Conservation (phyloP, 106 monocot species). For the Amphibolis antarctica region DNA sequence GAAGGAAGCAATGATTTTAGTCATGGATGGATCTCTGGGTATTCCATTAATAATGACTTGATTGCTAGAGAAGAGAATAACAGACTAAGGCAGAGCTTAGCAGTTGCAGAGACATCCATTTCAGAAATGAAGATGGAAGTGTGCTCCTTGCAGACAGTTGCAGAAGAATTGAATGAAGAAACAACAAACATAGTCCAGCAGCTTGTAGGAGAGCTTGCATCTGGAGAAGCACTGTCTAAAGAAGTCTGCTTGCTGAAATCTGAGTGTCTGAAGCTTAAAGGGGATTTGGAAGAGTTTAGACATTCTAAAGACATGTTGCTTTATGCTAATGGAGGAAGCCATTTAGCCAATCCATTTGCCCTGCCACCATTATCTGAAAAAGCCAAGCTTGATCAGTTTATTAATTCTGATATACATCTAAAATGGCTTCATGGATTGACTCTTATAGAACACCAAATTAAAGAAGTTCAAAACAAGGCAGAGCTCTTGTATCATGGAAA, state of each 20-base stretch:
- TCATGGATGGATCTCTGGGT: slow-evolving; percentile 71
- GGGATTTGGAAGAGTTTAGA: slow-evolving; percentile 51
- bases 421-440: slow-evolving; percentile 41
- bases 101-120: slow-evolving; percentile 60
- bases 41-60: slow-evolving; percentile 48
- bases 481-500: slow-evolving; percentile 23
- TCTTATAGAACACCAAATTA: slow-evolving; percentile 56
- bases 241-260: slow-evolving; percentile 66
- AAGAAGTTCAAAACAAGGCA: slow-evolving; percentile 54
- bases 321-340: slow-evolving; percentile 9
- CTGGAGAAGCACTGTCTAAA: slow-evolving; percentile 42
- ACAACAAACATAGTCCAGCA: slow-evolving; percentile 53
- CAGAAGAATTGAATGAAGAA: slow-evolving; percentile 52
- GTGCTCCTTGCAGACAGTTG: slow-evolving; percentile 47
- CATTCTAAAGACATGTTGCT: slow-evolving; percentile 26
- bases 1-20: slow-evolving; percentile 49
- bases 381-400: not conserved
- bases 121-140: slow-evolving; percentile 66
- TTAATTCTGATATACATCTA: slow-evolving; percentile 11
- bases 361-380: not conserved
- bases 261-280: slow-evolving; percentile 61
- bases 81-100: slow-evolving; percentile 38
- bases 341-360: not conserved
- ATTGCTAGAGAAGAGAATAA: slow-evolving; percentile 61
- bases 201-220: slow-evolving; percentile 49